phyloP scores from a whole-genome alignment of 257 asterid genomes.

The Solanum dulcamara region DNA sequence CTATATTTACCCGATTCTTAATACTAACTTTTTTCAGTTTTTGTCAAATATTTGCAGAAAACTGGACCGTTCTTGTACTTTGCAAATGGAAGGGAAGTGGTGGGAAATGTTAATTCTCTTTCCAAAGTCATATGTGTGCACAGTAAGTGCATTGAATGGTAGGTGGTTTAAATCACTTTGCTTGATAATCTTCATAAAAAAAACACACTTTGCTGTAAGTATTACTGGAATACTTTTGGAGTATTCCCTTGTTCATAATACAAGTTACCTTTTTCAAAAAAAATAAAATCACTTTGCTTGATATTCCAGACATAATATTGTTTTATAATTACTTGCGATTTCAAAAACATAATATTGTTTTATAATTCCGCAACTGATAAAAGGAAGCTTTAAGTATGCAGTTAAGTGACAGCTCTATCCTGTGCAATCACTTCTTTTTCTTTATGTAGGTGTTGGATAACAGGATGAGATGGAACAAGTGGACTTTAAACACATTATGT shows the following conservation, averaged over 20 bases:
- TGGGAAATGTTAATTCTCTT: slow-evolving; percentile 17
- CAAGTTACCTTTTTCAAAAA: no score
- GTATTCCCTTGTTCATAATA: no score
- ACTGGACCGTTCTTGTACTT: slow-evolving; percentile 62
- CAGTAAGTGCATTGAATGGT: slow-evolving; percentile 82
- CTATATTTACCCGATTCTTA: not conserved
- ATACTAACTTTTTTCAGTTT: not conserved
- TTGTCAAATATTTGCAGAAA: slow-evolving; percentile 31
- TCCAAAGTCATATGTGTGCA: slow-evolving; percentile 57
- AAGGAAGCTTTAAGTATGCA: not conserved
- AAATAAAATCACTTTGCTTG: not conserved
- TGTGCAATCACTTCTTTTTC: not conserved
- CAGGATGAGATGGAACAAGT: not conserved
- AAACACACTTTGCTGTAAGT: no score
- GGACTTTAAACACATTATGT: not conserved
- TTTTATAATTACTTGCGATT: not conserved
- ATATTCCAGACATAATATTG: not conserved
- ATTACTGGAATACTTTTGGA: no score
- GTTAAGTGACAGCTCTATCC: not conserved
- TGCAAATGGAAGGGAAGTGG: slow-evolving; percentile 64
- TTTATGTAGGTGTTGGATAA: not conserved
- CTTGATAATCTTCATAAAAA: not conserved
- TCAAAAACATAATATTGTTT: not conserved
- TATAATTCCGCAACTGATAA: not conserved
- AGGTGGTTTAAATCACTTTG: slow-evolving; percentile 8